Percentiles rank a stretch among this genome's conserved stretches.
Conservation (phyloP, 108 stramenopile species). For the Nitzschia sp. region DNA sequence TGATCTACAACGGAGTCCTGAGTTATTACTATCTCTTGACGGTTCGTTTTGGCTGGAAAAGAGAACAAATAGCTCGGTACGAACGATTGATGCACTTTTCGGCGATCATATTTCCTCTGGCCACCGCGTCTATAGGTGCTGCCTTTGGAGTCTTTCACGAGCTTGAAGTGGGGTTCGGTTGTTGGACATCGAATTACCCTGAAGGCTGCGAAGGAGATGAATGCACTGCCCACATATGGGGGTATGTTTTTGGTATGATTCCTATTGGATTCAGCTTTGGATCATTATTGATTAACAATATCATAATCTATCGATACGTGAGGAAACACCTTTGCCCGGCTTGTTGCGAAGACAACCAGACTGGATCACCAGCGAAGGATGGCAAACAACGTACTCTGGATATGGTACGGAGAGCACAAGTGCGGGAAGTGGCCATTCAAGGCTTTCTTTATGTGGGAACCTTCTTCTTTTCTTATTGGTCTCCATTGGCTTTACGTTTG, state of each 20-base stretch:
- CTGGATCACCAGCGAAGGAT: background rate
- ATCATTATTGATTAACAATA: constrained; percentile 10
- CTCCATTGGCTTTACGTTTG: background rate
- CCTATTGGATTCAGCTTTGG: background rate
- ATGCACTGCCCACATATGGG: background rate
- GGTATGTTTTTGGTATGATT: constrained; percentile 6
- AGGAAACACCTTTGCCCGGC: background rate
- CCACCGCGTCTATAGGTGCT: constrained; percentile 12
- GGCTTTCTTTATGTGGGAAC: constrained; percentile 19
- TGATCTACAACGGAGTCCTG: constrained; percentile 34
- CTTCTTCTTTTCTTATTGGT: constrained; percentile 11
- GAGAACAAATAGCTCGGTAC: background rate
- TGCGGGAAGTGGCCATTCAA: constrained; percentile 17
- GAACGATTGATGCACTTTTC: constrained; percentile 22
- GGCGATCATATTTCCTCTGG: constrained; percentile 6
- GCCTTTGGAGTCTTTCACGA: constrained; percentile 14
- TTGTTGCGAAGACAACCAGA: background rate
- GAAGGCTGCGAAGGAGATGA: constrained; percentile 8
- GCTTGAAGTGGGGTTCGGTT: constrained; percentile 1
- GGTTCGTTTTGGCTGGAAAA: constrained; percentile 17
- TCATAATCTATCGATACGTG: constrained; percentile 5
- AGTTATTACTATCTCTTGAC: constrained; percentile 34
- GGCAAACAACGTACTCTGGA: background rate
- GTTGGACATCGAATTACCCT: constrained; percentile 19
- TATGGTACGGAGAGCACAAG: background rate